Base-by-base conservation (phyloP, 2,329 filamentous ascomycete genomes). In the Pseudogymnoascus sp. region DNA sequence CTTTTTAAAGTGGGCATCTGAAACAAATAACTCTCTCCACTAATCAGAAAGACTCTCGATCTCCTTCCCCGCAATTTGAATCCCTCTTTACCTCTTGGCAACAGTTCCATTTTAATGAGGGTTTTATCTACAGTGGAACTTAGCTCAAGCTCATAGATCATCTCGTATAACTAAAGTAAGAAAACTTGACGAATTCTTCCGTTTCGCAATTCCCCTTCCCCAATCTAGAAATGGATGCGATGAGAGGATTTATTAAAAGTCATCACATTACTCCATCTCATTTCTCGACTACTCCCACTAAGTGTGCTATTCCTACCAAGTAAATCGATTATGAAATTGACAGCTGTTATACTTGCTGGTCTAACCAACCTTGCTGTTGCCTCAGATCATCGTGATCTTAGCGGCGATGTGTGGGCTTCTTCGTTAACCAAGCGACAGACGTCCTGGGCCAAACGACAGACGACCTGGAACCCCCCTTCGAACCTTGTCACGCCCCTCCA, bases 401-500 rank as follows among this genome's bases (percentile, higher is more conserved):
- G 23, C 37, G 60, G 60, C 23, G 40, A 53, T 53, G 37, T 62
- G 1, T 62, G 60, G 60, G 37, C 60, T 6, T 2, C 4, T 33
- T 14, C 40, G 18, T 14, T 18, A 40, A 31, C 28, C 28, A 31
- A 31, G 28, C 28, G 28, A 31, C 28, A 31, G 28, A 31, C 28
- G 6, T 31, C 28, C 28, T 31, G 28, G 28, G 14, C 16, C 23
- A 62, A 62, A 56, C 42, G 61, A 14, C 61, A 62, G 23, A 37
- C 61, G 37, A 25, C 44, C 18, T 62, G 61, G 61, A 12, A 28
- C 14, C 61, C 61, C 7, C 61, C 61, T 10, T 21, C 61, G 6
- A 59, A 62, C 21, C 61, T 62, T 4, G 42, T 59, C 14, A 33
- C 18, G 42, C 61, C 61, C 25, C 61, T 62, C 6, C n/a, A 56